A percentile compares a stretch with the other conserved stretches of the same genome.
Conservation (phyloP, 2,329 filamentous ascomycete genomes). For the Microdochium paspali region DNA sequence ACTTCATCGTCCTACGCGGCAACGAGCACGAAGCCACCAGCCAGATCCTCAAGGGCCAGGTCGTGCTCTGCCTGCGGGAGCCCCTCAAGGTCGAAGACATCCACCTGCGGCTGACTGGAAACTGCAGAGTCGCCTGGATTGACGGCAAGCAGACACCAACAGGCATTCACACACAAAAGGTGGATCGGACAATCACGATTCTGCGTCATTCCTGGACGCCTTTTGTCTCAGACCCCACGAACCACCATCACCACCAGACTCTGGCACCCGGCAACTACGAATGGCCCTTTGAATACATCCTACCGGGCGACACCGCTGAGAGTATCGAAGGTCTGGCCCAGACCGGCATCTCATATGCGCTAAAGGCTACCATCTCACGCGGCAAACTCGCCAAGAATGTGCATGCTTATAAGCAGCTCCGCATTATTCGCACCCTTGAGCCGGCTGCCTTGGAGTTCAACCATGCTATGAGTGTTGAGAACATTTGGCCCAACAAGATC, state of each 20-base stretch:
- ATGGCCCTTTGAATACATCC: conserved; percentile 66
- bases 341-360: conserved; percentile 78
- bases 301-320: conserved; percentile 69
- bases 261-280: conserved; percentile 72
- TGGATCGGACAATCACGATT: conserved; percentile 50
- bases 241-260: conserved; percentile 46
- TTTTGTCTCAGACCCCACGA: conserved; percentile 49
- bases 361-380: conserved; percentile 82
- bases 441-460: conserved; percentile 67
- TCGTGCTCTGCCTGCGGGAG: conserved; percentile 65
- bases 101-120: conserved; percentile 61
- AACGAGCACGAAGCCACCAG: conserved; percentile 66
- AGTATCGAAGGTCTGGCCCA: conserved; percentile 84
- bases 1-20: conserved; percentile 72
- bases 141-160: conserved; percentile 34
- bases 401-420: conserved; percentile 67
- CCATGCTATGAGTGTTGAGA: conserved; percentile 91
- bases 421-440: conserved; percentile 70
- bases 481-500: conserved; percentile 96
- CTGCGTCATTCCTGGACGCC: conserved; percentile 61
- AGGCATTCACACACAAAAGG: conserved; percentile 47
- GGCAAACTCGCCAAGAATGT: conserved; percentile 86
- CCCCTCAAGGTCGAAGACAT: conserved; percentile 65
- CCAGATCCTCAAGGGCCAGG: conserved; percentile 61
- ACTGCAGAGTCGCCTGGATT: conserved; percentile 58